Base-by-base conservation (phyloP, 1,284 basidiomycete genomes). In the Pseudozyma flocculosa region DNA sequence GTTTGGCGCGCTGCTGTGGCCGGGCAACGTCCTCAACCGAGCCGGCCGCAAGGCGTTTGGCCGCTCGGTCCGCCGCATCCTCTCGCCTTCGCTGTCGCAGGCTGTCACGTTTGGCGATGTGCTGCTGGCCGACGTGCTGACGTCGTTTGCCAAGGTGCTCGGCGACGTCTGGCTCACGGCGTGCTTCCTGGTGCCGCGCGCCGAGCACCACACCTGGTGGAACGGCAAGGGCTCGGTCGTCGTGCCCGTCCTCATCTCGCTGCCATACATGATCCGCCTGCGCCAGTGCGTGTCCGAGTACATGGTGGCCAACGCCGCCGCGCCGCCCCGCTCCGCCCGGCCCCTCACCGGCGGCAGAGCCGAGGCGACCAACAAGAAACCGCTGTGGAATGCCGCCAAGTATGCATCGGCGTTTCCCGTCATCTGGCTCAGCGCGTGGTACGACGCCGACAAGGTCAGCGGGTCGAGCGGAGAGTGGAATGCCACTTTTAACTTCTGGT, bases 381-480 rank as follows among this genome's bases (percentile, higher is more conserved):
- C 91, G 2, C 81, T 97, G n/a, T 87, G 85, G 79, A 99, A 98
- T 78, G 93, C 94, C 0, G 78, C 93, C 54, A 99, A 99, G 83
- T 99, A 99, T 77, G 90, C 91, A 0, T 89, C 91, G 8, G 88
- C 94, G 0, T 94, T 99, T 77, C 95, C 95, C n/a, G 92, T 97
- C 48, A 96, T 99, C 62, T 89, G 89, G 73, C 47, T 76, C 19
- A 60, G 63, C 36, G 62, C 64, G n/a, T 63, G 54, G 65, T 68
- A 61, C 46, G 62, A 57, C 30, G 49, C 62, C 37, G 61, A 61
- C 37, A 32, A 53, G 48, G 38, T 40, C 26, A 29, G 26, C 26
- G 26, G 26, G 7, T 5, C 7, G 11, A 34, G 32, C 32, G 10
- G 18, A 4, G 38, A 40, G 38, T 40, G 18, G 38, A 40, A 40